Conservation (phyloP, 106 monocot genomes). For the Xerophyta viscosa region DNA sequence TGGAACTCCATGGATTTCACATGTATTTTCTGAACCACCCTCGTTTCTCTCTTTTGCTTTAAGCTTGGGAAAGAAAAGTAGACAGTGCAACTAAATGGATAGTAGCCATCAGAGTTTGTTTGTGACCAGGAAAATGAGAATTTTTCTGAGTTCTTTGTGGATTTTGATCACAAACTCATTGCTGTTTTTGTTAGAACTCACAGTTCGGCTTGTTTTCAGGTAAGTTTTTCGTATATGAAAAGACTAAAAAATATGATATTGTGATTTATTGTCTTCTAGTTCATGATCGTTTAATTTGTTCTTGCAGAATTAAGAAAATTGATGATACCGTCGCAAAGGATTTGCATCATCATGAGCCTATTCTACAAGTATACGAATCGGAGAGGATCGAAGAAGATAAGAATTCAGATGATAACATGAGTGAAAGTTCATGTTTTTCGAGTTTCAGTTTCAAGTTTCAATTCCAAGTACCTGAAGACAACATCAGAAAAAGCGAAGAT, state of each 20-base stretch:
- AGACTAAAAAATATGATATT: too few species aligned
- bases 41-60: conserved; percentile 15
- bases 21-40: not conserved
- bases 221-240: too few species aligned
- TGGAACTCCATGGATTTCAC: not conserved
- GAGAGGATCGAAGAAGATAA: too few species aligned
- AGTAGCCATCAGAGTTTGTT: not conserved
- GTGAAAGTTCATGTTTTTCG: conserved; percentile 4
- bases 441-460: conserved; percentile 57
- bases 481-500: conserved; percentile 2
- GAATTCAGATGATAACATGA: too few species aligned
- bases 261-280: too few species aligned
- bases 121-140: conserved; percentile 13
- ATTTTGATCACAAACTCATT: conserved; percentile 14
- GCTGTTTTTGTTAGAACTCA: conserved; percentile 14
- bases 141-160: conserved; percentile 18
- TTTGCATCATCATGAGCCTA: not conserved
- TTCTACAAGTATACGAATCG: too few species aligned
- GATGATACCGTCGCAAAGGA: not conserved
- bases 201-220: conserved; percentile 26
- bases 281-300: too few species aligned
- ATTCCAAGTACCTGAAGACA: conserved; percentile 17
- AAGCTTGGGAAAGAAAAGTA: not conserved
- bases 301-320: too few species aligned
- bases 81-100: not conserved